A percentile compares a stretch with the other conserved stretches of the same genome.
Conservation (phyloP, 2,329 filamentous ascomycete species). For the Neofusicoccum cordaticola region DNA sequence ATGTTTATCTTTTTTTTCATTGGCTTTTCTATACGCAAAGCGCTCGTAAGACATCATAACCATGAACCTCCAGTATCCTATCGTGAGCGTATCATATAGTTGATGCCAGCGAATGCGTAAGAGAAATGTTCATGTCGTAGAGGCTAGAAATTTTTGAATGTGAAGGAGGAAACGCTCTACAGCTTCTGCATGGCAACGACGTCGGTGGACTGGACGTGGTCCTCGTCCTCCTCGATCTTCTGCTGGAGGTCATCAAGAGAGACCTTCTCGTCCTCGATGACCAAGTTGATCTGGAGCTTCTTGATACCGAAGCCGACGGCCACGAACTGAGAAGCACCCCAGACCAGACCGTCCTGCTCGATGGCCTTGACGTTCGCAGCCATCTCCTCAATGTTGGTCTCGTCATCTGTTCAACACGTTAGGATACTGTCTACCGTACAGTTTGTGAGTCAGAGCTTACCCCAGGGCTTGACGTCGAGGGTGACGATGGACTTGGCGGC, state of each 20-base stretch:
- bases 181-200: slow-evolving; percentile 56
- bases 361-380: slow-evolving; percentile 79
- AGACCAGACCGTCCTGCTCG: slow-evolving; percentile 89
- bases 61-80: slow-evolving; percentile 3
- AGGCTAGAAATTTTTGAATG: slow-evolving; percentile 9
- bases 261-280: slow-evolving; percentile 96
- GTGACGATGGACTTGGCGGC: slow-evolving; percentile 96
- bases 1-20: slow-evolving; percentile 13
- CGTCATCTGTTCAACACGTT: slow-evolving; percentile 63
- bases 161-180: slow-evolving; percentile 26
- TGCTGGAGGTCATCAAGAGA: slow-evolving; percentile 83
- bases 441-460: slow-evolving; percentile 55
- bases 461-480: slow-evolving; percentile 97
- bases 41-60: slow-evolving; percentile 18
- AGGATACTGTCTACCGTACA: slow-evolving; percentile 18
- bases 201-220: slow-evolving; percentile 94
- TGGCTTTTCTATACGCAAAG: slow-evolving; percentile 15
- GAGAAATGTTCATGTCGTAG: slow-evolving; percentile 18
- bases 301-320: slow-evolving; percentile 95
- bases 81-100: slow-evolving; percentile 7
- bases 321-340: slow-evolving; percentile 88
- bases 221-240: slow-evolving; percentile 81
- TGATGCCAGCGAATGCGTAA: slow-evolving; percentile 16
- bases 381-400: slow-evolving; percentile 84
- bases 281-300: slow-evolving; percentile 98